Percentiles rank a stretch among this genome's conserved stretches.
Conservation (phyloP, 179 eudicot species). For the Silene coronaria region DNA sequence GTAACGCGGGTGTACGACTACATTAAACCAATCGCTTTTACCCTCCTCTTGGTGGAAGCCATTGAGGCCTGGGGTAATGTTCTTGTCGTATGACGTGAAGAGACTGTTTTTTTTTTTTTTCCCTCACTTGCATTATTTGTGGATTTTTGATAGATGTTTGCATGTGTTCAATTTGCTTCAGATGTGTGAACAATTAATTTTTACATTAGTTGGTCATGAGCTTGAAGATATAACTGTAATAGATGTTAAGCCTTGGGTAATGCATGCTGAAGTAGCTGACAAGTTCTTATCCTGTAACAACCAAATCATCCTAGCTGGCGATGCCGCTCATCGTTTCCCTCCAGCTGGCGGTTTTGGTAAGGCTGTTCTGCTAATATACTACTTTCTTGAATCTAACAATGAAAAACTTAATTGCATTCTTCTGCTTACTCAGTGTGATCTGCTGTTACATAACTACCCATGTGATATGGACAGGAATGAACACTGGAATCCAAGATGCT, state of each 20-base stretch:
- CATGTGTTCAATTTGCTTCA: constrained; percentile 31
- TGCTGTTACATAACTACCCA: constrained; percentile 1
- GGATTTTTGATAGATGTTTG: constrained; percentile 1
- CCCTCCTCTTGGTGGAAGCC: too few relatives aligned
- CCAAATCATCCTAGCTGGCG: constrained; percentile 74
- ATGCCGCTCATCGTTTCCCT: constrained; percentile 97
- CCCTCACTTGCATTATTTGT: neutral
- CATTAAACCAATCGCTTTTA: too few relatives aligned
- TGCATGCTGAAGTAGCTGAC: constrained; percentile 99
- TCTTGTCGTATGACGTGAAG: neutral
- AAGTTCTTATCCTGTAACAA: constrained; percentile 50
- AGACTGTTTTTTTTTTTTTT: neutral
- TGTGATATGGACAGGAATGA: constrained; percentile 64
- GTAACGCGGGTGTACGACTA: too few relatives aligned
- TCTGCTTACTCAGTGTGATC: neutral
- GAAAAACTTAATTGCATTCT: neutral
- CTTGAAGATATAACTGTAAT: constrained; percentile 68
- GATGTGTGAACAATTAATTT: constrained; percentile 71
- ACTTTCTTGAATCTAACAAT: neutral
- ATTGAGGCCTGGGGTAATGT: neutral
- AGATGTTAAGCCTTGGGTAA: constrained; percentile 92
- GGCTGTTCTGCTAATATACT: constrained; percentile 14
- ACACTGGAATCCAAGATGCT: constrained; percentile 96
- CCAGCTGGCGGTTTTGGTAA: constrained; percentile 99
- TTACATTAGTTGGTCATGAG: constrained; percentile 71